phyloP scores from a whole-genome alignment of 2,329 filamentous ascomycete genomes.

The Calonectria fujianensis region DNA sequence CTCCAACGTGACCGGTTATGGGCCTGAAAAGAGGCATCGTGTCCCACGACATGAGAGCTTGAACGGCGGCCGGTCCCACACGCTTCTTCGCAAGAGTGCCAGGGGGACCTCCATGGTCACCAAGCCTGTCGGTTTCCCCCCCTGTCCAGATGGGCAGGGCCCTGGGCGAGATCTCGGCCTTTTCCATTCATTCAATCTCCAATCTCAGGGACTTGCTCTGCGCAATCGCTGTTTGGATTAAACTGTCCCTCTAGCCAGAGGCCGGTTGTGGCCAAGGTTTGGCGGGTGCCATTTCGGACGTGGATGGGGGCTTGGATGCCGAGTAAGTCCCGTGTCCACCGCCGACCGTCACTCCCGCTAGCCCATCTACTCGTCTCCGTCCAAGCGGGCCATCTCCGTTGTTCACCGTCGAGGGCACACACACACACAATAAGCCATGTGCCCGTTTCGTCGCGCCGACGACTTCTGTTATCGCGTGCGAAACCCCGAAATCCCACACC shows the following conservation, averaged over 20 bases:
- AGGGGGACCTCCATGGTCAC: constrained; percentile 45
- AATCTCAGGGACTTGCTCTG: constrained; percentile 44
- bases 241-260: background rate
- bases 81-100: constrained; percentile 39
- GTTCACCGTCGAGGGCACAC: constrained; percentile 23
- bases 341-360: constrained; percentile 24
- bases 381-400: constrained; percentile 49
- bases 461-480: constrained; percentile 32
- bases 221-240: constrained; percentile 21
- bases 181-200: constrained; percentile 45
- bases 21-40: background rate
- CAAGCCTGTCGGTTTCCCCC: constrained; percentile 48
- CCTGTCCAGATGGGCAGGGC: constrained; percentile 42
- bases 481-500: constrained; percentile 34
- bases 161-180: constrained; percentile 50
- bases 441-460: constrained; percentile 36
- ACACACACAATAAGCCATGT: background rate
- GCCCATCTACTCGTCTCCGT: constrained; percentile 26
- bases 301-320: constrained; percentile 17
- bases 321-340: constrained; percentile 17
- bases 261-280: constrained; percentile 14
- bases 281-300: constrained; percentile 18
- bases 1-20: constrained; percentile 19
- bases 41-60: constrained; percentile 18
- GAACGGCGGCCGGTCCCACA: constrained; percentile 42